Percentiles rank a stretch among this genome's conserved stretches.
phyloP scores from a whole-genome alignment of 202 grass and related monocot species.

The Alloteropsis angusta region DNA sequence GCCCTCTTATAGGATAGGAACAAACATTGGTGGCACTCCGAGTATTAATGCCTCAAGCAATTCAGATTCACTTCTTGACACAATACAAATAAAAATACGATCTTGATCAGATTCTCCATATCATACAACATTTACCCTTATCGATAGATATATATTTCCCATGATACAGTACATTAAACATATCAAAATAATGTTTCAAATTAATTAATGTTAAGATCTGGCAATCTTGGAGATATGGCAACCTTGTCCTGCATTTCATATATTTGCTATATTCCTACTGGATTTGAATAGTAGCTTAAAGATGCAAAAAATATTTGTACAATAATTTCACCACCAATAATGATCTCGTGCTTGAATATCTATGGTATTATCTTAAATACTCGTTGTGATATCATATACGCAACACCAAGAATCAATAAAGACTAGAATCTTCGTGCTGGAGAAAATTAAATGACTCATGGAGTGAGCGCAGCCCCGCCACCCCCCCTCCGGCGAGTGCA shows the following conservation, averaged over 20 bases:
- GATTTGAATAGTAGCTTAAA: not conserved
- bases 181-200: not conserved
- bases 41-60: not conserved
- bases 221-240: not conserved
- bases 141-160: not conserved
- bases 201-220: not conserved
- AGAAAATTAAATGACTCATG: too few relatives aligned
- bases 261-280: not conserved
- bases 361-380: not conserved
- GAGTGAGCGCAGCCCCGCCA: too few relatives aligned
- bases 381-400: not conserved
- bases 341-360: not conserved
- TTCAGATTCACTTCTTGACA: not conserved
- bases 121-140: not conserved
- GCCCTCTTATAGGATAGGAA: not conserved
- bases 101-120: not conserved
- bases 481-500: too few relatives aligned
- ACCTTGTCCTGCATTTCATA: not conserved
- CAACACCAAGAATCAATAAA: too few relatives aligned
- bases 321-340: not conserved
- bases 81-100: not conserved
- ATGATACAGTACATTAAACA: not conserved
- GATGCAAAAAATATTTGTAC: not conserved
- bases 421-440: not conserved
- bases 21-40: too few relatives aligned